A percentile compares a stretch with the other conserved stretches of the same genome.
Evolutionary conservation across 805 yeast species (phyloP).

Genomic region (Cyberlindnera maritima): DNA sequence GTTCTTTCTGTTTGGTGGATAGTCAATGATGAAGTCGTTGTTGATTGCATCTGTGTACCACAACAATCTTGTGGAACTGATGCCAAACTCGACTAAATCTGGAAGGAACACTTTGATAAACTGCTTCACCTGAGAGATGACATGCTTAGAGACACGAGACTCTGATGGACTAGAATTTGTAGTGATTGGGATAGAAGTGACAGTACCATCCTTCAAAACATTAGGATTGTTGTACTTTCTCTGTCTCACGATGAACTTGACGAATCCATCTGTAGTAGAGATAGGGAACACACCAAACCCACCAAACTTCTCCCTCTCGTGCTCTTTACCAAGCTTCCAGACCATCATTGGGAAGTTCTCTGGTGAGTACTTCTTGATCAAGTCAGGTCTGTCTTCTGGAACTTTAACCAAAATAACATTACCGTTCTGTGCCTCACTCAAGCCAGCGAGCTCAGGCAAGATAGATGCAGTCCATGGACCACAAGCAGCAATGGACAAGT

Average conservation of each 20-base stretch:
- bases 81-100: slow-evolving; percentile 20
- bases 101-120: slow-evolving; percentile 20
- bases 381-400: slow-evolving; percentile 34
- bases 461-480: slow-evolving; percentile 28
- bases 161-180: slow-evolving; percentile 24
- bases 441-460: slow-evolving; percentile 30
- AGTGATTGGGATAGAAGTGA: slow-evolving; percentile 33
- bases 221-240: slow-evolving; percentile 34
- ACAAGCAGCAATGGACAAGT: slow-evolving; percentile 18
- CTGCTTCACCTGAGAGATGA: slow-evolving; percentile 26
- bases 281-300: slow-evolving; percentile 37
- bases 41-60: slow-evolving; percentile 38
- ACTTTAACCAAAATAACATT: slow-evolving; percentile 35
- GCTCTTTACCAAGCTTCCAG: slow-evolving; percentile 34
- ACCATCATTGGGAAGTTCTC: slow-evolving; percentile 33
- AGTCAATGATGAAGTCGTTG: slow-evolving; percentile 31
- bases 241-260: slow-evolving; percentile 37
- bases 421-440: slow-evolving; percentile 37
- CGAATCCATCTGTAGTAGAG: slow-evolving; percentile 29
- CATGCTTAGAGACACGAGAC: slow-evolving; percentile 25
- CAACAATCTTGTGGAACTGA: slow-evolving; percentile 29
- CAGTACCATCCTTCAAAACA: slow-evolving; percentile 19
- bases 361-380: slow-evolving; percentile 32
- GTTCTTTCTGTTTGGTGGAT: slow-evolving; percentile 26
- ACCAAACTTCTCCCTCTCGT: slow-evolving; percentile 29